Percentiles rank a stretch among this genome's conserved stretches.
Evolutionary conservation across 768 basidiomycete genomes (phyloP).

Genomic region (Naganishia vaughanmartiniae): DNA sequence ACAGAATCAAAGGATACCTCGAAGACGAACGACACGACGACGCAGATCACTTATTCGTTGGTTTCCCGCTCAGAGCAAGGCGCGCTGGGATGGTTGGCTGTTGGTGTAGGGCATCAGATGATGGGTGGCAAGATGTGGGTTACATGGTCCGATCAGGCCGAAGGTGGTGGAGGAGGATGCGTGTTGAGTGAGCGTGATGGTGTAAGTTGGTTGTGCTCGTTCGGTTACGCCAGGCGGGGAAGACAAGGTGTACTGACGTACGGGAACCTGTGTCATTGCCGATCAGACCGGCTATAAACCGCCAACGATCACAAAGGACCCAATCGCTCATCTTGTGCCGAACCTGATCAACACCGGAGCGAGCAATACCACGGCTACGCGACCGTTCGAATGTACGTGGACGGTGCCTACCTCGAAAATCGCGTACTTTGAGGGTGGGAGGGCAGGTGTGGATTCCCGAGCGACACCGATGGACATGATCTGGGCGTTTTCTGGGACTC

Average conservation of each 20-base stretch:
- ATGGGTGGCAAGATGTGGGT: slow-evolving; percentile 23
- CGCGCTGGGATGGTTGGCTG: slow-evolving; percentile 8
- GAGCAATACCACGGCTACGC: not conserved
- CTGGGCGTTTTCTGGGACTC: not conserved
- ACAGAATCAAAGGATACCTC: not conserved
- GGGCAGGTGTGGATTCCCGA: no score
- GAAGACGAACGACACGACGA: not conserved
- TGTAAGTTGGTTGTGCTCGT: no score
- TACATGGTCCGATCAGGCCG: not conserved
- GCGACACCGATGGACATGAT: slow-evolving; percentile 4
- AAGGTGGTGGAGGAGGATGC: not conserved
- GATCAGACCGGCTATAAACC: not conserved
- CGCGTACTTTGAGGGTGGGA: not conserved
- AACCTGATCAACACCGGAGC: not conserved
- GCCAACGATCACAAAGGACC: not conserved
- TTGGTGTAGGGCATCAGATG: slow-evolving; percentile 24
- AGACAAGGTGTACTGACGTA: no score
- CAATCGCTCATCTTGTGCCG: not conserved
- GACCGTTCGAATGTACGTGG: not conserved
- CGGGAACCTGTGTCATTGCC: no score
- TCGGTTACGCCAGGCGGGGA: no score
- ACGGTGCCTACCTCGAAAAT: not conserved
- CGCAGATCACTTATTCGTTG: not conserved
- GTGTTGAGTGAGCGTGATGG: slow-evolving; percentile 23
- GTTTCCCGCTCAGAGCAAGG: not conserved